Conservation (phyloP, 2,329 filamentous ascomycete species). For the Scedosporium apiospermum region DNA sequence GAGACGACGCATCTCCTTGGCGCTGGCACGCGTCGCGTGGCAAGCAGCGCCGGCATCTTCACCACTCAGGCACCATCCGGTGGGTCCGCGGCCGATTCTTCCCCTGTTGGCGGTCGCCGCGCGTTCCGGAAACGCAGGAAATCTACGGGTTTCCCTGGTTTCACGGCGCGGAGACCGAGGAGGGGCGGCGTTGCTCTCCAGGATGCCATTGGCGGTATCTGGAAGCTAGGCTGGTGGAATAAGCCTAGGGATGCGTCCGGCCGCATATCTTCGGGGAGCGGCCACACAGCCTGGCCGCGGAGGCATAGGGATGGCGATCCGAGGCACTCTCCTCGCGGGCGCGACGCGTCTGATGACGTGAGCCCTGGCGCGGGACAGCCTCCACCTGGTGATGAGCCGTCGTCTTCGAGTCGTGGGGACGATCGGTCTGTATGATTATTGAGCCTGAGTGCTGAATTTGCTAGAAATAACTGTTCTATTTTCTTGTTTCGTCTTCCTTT, state of each 20-base stretch:
- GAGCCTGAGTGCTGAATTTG: not conserved
- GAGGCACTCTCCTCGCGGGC: not conserved
- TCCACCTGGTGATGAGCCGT: not conserved
- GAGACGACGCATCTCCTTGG: conserved; percentile 31
- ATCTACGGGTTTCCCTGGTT: conserved; percentile 53
- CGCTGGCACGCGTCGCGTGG: conserved; percentile 19
- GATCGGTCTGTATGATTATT: not conserved
- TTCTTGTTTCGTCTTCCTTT: not conserved
- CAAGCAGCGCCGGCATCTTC: conserved; percentile 17
- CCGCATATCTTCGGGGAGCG: not conserved
- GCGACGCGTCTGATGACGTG: not conserved
- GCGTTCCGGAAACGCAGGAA: conserved; percentile 36
- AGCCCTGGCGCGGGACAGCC: not conserved
- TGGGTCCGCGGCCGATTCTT: conserved; percentile 18
- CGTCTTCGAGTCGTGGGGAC: not conserved
- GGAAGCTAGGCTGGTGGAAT: conserved; percentile 47
- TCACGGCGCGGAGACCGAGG: conserved; percentile 39
- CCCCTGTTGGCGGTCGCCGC: conserved; percentile 6
- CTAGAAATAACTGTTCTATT: not conserved
- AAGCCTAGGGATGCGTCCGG: not conserved
- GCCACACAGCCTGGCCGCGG: not conserved
- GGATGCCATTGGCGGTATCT: conserved; percentile 41
- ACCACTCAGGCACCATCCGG: not conserved
- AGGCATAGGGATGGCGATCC: not conserved
- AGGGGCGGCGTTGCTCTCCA: conserved; percentile 30